Evolutionary conservation across 1,284 basidiomycete species (phyloP).

Genomic region (Malassezia obtusa): DNA sequence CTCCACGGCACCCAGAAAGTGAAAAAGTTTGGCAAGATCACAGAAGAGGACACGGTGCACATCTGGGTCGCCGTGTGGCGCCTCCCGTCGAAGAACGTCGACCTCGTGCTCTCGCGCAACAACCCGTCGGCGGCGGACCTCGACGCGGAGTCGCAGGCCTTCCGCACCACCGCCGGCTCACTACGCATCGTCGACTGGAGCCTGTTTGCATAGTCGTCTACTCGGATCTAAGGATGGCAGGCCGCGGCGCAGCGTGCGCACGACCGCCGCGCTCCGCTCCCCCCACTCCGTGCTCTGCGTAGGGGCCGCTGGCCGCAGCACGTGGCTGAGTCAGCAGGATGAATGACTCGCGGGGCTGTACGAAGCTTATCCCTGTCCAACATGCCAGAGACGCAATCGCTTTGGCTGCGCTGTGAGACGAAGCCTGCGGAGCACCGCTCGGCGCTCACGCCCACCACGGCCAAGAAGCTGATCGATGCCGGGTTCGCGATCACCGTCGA

Average conservation of each 20-base stretch:
- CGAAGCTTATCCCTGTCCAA: background rate
- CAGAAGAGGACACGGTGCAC: slow-evolving; percentile 25
- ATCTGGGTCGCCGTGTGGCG: slow-evolving; percentile 41
- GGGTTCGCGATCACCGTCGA: slow-evolving; percentile 90
- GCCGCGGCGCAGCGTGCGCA: too few relatives aligned
- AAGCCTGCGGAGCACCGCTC: slow-evolving; percentile 65
- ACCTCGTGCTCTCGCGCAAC: slow-evolving; percentile 43
- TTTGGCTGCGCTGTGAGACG: slow-evolving; percentile 46
- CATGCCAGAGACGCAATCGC: slow-evolving; percentile 22
- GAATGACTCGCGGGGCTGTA: background rate
- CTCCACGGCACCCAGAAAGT: slow-evolving; percentile 33
- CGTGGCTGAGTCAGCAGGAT: background rate
- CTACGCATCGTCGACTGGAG: slow-evolving; percentile 15
- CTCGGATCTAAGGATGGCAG: too few relatives aligned
- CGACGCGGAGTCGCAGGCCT: background rate
- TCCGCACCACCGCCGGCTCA: slow-evolving; percentile 4
- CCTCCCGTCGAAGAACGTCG: slow-evolving; percentile 32
- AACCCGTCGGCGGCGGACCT: slow-evolving; percentile 18
- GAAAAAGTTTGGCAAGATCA: slow-evolving; percentile 34
- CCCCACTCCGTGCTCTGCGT: background rate
- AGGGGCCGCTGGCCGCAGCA: background rate
- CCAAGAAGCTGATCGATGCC: slow-evolving; percentile 77
- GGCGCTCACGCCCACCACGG: slow-evolving; percentile 83
- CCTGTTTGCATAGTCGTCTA: slow-evolving; percentile 8
- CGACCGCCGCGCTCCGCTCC: too few relatives aligned